Conservation (phyloP, 352 stramenopile species). For the Phytophthora pini region DNA sequence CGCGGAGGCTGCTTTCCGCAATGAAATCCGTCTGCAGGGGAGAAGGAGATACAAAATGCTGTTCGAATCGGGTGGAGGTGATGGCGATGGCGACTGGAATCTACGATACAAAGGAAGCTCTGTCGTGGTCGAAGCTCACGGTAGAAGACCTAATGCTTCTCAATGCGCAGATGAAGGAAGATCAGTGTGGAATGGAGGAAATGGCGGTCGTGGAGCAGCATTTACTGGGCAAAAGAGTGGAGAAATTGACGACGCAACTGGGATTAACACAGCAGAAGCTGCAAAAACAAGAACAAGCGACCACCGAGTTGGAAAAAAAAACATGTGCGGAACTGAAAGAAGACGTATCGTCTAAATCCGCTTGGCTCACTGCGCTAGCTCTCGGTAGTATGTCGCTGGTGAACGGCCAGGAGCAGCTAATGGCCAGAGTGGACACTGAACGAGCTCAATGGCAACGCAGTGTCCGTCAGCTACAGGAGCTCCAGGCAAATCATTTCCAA, state of each 20-base stretch:
- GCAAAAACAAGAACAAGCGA: slow-evolving; percentile 1
- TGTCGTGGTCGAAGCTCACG: not conserved
- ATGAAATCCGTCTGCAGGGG: not conserved
- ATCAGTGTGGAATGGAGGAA: slow-evolving; percentile 2
- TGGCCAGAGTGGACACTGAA: slow-evolving; percentile 1
- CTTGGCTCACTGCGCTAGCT: slow-evolving; percentile 1
- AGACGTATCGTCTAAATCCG: slow-evolving; percentile 3
- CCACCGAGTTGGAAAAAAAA: not conserved
- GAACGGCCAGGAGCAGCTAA: slow-evolving; percentile 1
- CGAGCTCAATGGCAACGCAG: not conserved
- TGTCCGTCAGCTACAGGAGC: not conserved
- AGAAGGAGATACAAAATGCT: slow-evolving; percentile 3
- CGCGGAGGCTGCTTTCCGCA: not conserved
- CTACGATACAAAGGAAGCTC: not conserved
- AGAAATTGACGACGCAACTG: slow-evolving; percentile 2
- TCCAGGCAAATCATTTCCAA: not conserved
- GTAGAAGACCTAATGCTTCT: no score
- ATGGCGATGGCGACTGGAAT: not conserved
- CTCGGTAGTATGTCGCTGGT: slow-evolving; percentile 10
- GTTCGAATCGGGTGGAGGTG: slow-evolving; percentile 18
- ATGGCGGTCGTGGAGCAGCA: slow-evolving; percentile 6
- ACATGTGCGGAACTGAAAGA: not conserved
- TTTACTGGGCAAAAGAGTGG: not conserved
- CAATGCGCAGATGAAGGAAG: not conserved
- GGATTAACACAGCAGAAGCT: slow-evolving; percentile 1